phyloP scores from a whole-genome alignment of 192 early-diverging fungal genomes.

The Pilaira anomala region DNA sequence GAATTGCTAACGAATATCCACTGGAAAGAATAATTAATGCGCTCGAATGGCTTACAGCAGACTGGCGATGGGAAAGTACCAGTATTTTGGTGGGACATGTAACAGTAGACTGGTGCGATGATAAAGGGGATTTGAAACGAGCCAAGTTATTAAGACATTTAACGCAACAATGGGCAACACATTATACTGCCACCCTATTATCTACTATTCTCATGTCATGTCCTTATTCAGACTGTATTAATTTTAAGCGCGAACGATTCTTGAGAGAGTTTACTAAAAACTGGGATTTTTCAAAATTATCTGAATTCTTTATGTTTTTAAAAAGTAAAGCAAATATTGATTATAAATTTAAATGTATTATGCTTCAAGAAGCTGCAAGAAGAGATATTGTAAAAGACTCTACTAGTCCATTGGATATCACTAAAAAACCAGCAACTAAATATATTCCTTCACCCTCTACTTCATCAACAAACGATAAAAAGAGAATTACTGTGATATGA shows the following conservation, averaged over 20 bases:
- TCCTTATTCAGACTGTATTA: conserved; percentile 20
- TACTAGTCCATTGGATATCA: no score
- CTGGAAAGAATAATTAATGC: conserved; percentile 72
- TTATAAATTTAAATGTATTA: conserved; percentile 40
- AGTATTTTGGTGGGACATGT: conserved; percentile 64
- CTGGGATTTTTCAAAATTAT: conserved; percentile 63
- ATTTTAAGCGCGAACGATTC: conserved; percentile 38
- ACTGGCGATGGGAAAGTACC: conserved; percentile 70
- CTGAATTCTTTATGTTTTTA: conserved; percentile 63
- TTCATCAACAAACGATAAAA: no score
- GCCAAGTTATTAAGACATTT: conserved; percentile 44
- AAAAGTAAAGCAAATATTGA: conserved; percentile 46
- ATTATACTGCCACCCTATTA: conserved; percentile 47
- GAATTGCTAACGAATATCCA: conserved; percentile 73
- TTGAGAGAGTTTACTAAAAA: conserved; percentile 53
- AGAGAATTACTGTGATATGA: no score
- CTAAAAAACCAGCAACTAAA: no score
- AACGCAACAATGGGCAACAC: conserved; percentile 52
- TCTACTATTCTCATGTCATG: conserved; percentile 42
- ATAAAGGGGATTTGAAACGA: conserved; percentile 45
- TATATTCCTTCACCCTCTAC: no score
- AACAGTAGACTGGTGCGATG: conserved; percentile 65
- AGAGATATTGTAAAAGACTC: conserved; percentile 23
- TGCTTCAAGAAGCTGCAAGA: conserved; percentile 41
- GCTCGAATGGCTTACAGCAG: conserved; percentile 68